Evolutionary conservation across 331 rosid genomes (phyloP).

Genomic region (Pyracantha coccinea): DNA sequence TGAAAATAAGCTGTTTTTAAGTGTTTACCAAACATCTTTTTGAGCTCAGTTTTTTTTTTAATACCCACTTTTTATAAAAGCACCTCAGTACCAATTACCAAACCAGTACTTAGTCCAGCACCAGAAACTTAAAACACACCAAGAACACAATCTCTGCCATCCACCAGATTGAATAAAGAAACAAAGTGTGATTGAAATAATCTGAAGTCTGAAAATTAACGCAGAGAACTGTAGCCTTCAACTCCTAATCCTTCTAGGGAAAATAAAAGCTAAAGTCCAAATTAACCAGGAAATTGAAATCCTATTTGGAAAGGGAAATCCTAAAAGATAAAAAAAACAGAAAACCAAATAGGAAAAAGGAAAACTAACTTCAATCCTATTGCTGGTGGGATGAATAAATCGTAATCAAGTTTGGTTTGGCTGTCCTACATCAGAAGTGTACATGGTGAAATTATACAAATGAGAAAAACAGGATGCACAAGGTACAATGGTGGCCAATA

Average conservation of each 20-base stretch:
- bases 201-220: too few species aligned
- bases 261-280: neutral
- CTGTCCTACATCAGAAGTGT: neutral
- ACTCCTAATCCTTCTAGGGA: neutral
- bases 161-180: neutral
- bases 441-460: slow-evolving; percentile 3
- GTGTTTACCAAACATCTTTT: too few species aligned
- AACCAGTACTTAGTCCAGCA: too few species aligned
- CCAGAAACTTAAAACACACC: neutral
- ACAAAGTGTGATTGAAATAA: too few species aligned
- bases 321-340: too few species aligned
- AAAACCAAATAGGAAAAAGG: too few species aligned
- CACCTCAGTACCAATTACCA: too few species aligned
- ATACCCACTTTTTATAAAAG: too few species aligned
- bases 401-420: neutral
- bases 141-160: neutral
- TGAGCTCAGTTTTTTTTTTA: too few species aligned
- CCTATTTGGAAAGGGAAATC: too few species aligned
- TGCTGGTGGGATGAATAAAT: neutral
- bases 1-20: too few species aligned
- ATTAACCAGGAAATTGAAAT: too few species aligned
- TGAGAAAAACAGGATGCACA: neutral
- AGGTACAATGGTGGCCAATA: neutral
- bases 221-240: neutral
- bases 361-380: neutral